These are phyloP conservation scores for Cystobasidiaceae sp. DNA, from an alignment of 1,284 basidiomycete genomes.

Conservation along the genomic window DNA sequence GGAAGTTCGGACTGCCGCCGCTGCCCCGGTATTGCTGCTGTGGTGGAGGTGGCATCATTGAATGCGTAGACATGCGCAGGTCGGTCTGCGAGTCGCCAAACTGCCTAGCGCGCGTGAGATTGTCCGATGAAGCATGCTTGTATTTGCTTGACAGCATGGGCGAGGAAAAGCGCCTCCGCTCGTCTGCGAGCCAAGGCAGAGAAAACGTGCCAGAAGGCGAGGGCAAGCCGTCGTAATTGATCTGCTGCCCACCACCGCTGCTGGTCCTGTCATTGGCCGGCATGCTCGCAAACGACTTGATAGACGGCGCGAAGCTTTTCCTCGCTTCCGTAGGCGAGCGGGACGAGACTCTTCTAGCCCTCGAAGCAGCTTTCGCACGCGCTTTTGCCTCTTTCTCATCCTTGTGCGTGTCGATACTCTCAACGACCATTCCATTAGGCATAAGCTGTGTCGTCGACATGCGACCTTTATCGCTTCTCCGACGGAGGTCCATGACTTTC, in stretches of 20 bases:
- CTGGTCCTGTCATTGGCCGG: neutral
- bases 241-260: neutral
- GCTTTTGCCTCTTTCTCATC: constrained; percentile 62
- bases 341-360: neutral
- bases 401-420: constrained; percentile 71
- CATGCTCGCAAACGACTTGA: constrained; percentile 13
- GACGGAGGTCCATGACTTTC: constrained; percentile 38
- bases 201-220: constrained; percentile 7
- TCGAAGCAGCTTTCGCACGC: constrained; percentile 24
- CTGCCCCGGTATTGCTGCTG: too few relatives aligned
- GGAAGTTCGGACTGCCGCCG: neutral
- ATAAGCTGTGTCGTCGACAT: constrained; percentile 63
- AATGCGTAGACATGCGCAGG: constrained; percentile 22
- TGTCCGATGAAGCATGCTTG: constrained; percentile 24
- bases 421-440: constrained; percentile 77
- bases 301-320: constrained; percentile 12
- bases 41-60: constrained; percentile 17
- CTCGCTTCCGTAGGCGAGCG: constrained; percentile 14
- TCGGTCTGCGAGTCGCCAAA: constrained; percentile 1
- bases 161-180: constrained; percentile 30
- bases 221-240: neutral
- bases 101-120: constrained; percentile 29
- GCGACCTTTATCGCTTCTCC: constrained; percentile 38
- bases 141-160: constrained; percentile 7
- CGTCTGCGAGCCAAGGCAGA: constrained; percentile 37